Percentiles rank a stretch among this genome's conserved stretches.
phyloP scores from a whole-genome alignment of 257 asterid genomes.

The Petunia axillaris region DNA sequence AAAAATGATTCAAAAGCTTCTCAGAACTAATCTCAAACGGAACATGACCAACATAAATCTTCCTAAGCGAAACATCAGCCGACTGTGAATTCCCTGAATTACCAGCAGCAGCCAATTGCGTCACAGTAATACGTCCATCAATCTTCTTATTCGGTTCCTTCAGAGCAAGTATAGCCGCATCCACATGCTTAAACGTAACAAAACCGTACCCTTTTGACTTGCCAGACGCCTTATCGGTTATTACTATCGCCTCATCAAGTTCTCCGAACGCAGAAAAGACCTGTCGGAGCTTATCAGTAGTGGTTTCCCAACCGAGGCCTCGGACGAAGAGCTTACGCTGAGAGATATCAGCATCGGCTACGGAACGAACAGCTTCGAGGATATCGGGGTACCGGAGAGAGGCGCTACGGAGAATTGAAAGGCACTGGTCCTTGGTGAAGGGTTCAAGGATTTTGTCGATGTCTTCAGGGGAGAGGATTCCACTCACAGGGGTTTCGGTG shows the following conservation, averaged over 20 bases:
- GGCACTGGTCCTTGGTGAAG: slow-evolving; percentile 74
- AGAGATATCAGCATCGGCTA: slow-evolving; percentile 81
- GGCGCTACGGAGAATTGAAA: slow-evolving; percentile 77
- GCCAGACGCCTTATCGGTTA: slow-evolving; percentile 76
- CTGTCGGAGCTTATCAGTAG: slow-evolving; percentile 78
- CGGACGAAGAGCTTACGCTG: slow-evolving; percentile 90
- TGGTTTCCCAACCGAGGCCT: slow-evolving; percentile 98
- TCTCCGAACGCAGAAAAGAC: slow-evolving; percentile 76
- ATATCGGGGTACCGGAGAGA: slow-evolving; percentile 77
- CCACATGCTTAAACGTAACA: slow-evolving; percentile 84
- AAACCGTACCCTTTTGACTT: slow-evolving; percentile 91
- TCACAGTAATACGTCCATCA: slow-evolving; percentile 92
- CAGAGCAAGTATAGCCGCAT: slow-evolving; percentile 75
- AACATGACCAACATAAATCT: slow-evolving; percentile 93
- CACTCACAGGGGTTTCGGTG: slow-evolving; percentile 39
- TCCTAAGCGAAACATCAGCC: slow-evolving; percentile 71
- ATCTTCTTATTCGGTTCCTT: slow-evolving; percentile 88
- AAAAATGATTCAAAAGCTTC: slow-evolving; percentile 68
- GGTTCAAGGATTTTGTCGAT: slow-evolving; percentile 82
- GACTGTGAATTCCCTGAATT: slow-evolving; percentile 64
- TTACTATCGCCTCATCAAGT: slow-evolving; percentile 84
- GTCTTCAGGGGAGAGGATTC: slow-evolving; percentile 67
- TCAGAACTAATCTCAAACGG: slow-evolving; percentile 89
- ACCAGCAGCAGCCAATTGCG: slow-evolving; percentile 88
- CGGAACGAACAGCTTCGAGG: slow-evolving; percentile 67